Evolutionary conservation across 2,329 filamentous ascomycete genomes (phyloP), one percentile per base, ranked within the genome.

Genomic region (Arthrinium puccinioides): DNA sequence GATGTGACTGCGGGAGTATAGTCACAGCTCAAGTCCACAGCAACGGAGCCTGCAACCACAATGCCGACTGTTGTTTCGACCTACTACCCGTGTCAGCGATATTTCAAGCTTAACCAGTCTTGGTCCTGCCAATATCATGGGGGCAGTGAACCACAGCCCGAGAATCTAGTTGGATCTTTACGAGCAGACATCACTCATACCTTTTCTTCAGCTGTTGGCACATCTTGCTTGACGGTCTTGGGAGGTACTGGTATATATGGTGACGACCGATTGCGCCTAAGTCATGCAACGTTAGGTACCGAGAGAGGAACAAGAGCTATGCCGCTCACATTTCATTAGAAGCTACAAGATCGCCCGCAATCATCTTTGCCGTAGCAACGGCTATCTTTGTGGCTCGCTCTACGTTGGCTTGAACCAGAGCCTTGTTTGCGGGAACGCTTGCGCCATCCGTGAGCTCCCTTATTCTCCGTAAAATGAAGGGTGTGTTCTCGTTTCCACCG

Each of bases 1-100:
- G 46, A 37, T 3, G 51, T 38, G 28, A 51, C 49, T 32, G 52
- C 47, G 21, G 54, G 57, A 15, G 49, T 47, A 46, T 82, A 92
- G 57, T 96, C 84, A 66, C 90, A 96, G 46, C 82, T 84, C 24
- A 92, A 69, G 59, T 97, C 90, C 44, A 95, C 71, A 13, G 90
- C 90, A 21, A 97, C 75, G 10, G 87, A 87, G n/a, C 89, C 90
- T 36, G 88, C 86, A 29, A 96, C 87, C 20, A 96, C 64, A n/a
- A 96, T 72, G 46, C 89, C 80, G 24, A 24, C 33, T 27, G 24
- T 25, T 13, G 24, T 21, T 8, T 14, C 26, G 11, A n/a, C 31
- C 31, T 33, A 33, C 21, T 14, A 24, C 21, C 24, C 15, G n/a
- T n/a, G n/a, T n/a, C n/a, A n/a, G n/a, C n/a, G n/a, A n/a, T n/a